phyloP scores from a whole-genome alignment of 2,329 filamentous ascomycete species.

The Ilyonectria sp. region DNA sequence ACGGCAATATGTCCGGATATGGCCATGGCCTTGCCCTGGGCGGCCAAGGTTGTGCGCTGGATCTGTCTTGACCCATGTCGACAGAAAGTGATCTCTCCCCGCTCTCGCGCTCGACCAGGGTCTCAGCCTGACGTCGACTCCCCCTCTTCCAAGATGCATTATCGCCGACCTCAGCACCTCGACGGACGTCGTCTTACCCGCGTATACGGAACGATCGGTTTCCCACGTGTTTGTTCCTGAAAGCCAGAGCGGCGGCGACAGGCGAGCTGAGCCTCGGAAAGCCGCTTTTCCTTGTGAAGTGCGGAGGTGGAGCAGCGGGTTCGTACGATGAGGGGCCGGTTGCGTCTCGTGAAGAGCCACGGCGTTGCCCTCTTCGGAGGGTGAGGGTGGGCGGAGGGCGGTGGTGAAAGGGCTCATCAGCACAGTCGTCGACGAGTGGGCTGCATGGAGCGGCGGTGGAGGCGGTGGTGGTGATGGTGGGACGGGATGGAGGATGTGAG shows the following conservation, averaged over 20 bases:
- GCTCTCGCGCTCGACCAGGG: not conserved
- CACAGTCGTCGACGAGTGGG: not conserved
- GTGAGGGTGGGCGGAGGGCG: conserved; percentile 23
- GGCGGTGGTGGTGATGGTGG: not conserved
- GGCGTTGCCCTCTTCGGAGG: conserved; percentile 15
- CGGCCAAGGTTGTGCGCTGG: conserved; percentile 2
- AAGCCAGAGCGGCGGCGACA: not conserved
- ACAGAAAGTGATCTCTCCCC: conserved; percentile 28
- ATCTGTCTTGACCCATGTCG: conserved; percentile 22
- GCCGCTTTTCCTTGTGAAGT: conserved; percentile 24
- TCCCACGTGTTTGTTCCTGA: conserved; percentile 20
- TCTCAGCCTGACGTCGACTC: conserved; percentile 1
- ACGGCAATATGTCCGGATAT: conserved; percentile 10
- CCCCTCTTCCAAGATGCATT: not conserved
- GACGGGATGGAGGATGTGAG: not conserved
- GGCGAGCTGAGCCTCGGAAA: conserved; percentile 24
- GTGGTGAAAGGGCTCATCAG: conserved; percentile 5
- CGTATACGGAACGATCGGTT: not conserved
- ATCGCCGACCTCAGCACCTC: not conserved
- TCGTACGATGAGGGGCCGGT: conserved; percentile 23
- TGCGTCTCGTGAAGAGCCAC: conserved; percentile 2
- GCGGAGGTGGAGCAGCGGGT: conserved; percentile 23
- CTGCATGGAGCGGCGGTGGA: not conserved
- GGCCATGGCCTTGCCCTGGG: not conserved
- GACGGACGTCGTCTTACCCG: not conserved